A percentile compares a stretch with the other conserved stretches of the same genome.
phyloP scores from a whole-genome alignment of 2,329 filamentous ascomycete species.

The Parascedosporium putredinis region DNA sequence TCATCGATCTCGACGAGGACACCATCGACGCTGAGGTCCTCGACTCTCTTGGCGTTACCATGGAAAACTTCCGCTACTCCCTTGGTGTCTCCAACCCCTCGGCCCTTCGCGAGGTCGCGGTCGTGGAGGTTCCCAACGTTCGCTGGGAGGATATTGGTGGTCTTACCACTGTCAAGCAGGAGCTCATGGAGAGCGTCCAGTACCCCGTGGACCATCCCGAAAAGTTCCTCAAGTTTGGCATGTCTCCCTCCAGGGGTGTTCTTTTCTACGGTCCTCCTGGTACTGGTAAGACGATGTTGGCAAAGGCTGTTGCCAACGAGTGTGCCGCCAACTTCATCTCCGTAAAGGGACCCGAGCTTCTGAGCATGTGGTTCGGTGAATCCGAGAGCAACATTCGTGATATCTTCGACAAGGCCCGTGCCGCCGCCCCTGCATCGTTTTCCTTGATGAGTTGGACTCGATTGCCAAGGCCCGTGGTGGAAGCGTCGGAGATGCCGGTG shows the following conservation, averaged over 20 bases:
- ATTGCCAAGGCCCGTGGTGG: constrained; percentile 99
- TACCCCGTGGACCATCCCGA: constrained; percentile 99
- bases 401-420: constrained; percentile 99
- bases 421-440: constrained; percentile 97
- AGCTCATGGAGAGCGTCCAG: constrained; percentile 97
- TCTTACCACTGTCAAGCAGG: constrained; percentile 95
- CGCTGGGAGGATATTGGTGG: constrained; percentile 99
- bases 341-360: constrained; percentile 93
- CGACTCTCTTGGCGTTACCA: constrained; percentile 94
- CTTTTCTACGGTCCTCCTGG: constrained; percentile 97
- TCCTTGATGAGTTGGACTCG: constrained; percentile 96
- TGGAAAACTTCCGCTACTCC: constrained; percentile 99
- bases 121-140: constrained; percentile 98
- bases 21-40: constrained; percentile 98
- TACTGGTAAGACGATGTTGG: constrained; percentile 99
- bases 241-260: constrained; percentile 95
- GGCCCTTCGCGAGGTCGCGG: constrained; percentile 93
- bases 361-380: constrained; percentile 99
- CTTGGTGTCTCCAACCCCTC: constrained; percentile 98
- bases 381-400: constrained; percentile 99
- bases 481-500: constrained; percentile 88
- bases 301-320: constrained; percentile 98
- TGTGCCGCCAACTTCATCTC: constrained; percentile 99
- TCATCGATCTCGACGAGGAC: constrained; percentile 97
- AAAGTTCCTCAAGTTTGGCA: constrained; percentile 99